Conservation (phyloP, 1,139 yeast species). For the Yamadazyma songkhlaensis region DNA sequence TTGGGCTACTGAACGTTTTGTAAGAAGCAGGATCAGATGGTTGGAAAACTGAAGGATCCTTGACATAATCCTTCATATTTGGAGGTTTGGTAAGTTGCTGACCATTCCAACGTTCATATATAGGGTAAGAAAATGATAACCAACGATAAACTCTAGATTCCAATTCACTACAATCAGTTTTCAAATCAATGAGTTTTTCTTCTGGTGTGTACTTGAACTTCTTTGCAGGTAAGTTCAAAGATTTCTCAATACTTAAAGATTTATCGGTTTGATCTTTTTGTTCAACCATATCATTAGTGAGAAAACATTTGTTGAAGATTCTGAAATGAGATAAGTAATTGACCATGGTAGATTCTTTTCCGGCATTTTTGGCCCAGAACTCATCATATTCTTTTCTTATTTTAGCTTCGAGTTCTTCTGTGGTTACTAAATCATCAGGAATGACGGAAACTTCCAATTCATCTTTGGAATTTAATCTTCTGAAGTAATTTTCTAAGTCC, state of each 20-base stretch:
- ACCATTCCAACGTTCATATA: conserved; percentile 47
- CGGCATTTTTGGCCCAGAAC: conserved; percentile 15
- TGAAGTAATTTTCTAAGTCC: no score
- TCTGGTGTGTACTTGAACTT: conserved; percentile 10
- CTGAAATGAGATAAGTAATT: conserved; percentile 42
- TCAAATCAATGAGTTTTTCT: conserved; percentile 13
- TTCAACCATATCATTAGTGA: conserved; percentile 21
- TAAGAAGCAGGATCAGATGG: conserved; percentile 13
- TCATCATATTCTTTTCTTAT: conserved; percentile 15
- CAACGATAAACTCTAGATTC: conserved; percentile 48
- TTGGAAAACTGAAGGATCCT: conserved; percentile 16
- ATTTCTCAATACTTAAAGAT: conserved; percentile 17
- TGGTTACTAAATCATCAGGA: conserved; percentile 6
- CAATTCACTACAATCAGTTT: conserved; percentile 25
- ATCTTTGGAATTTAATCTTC: no score
- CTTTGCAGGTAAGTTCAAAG: conserved; percentile 4
- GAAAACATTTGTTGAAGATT: conserved; percentile 44
- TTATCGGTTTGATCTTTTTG: conserved; percentile 7
- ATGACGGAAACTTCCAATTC: no score
- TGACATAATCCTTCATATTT: conserved; percentile 21
- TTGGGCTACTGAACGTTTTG: conserved; percentile 12
- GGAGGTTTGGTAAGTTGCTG: conserved; percentile 35
- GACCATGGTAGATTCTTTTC: conserved; percentile 27
- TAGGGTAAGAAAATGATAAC: conserved; percentile 39
- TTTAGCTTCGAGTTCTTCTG: conserved; percentile 18